Percentiles rank a stretch among this genome's conserved stretches.
Conservation (phyloP, 192 early-diverging fungal species). For the Martensiomyces pterosporus region DNA sequence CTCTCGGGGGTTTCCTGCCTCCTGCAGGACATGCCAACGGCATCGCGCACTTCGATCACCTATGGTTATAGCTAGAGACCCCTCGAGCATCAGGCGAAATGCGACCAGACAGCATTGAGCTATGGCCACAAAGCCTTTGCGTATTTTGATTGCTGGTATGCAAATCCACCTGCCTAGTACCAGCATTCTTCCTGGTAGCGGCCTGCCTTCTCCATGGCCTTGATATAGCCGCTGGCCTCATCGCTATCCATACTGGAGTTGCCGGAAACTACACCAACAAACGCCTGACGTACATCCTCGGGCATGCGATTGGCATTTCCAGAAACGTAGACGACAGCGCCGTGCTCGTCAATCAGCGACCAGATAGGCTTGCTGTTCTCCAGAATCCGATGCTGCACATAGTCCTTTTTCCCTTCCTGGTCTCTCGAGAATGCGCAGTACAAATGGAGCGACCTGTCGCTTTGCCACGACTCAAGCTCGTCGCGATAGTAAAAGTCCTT, state of each 20-base stretch:
- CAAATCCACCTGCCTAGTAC: constrained; percentile 27
- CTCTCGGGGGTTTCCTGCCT: too few species aligned
- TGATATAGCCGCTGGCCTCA: constrained; percentile 57
- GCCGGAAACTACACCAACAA: not conserved
- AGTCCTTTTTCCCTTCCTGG: constrained; percentile 42
- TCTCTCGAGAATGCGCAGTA: constrained; percentile 87
- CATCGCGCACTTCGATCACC: too few species aligned
- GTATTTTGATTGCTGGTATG: not conserved
- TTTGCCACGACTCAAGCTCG: constrained; percentile 59
- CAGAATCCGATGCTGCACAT: constrained; percentile 36
- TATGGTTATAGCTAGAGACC: too few species aligned
- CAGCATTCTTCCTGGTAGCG: constrained; percentile 88
- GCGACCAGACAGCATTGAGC: too few species aligned
- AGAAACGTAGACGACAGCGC: constrained; percentile 65
- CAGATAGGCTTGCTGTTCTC: constrained; percentile 46
- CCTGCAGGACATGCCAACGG: too few species aligned
- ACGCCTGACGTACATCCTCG: constrained; percentile 10
- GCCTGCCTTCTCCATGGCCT: constrained; percentile 57
- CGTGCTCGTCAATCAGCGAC: constrained; percentile 52
- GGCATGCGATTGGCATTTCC: constrained; percentile 40
- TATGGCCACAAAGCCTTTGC: too few species aligned
- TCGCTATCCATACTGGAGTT: constrained; percentile 48
- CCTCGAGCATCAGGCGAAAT: too few species aligned
- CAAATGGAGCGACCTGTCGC: constrained; percentile 53
- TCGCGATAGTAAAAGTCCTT: constrained; percentile 73